These are phyloP conservation scores for Ophiostoma novo-ulmi DNA, from an alignment of 2,329 filamentous ascomycete species.

Conservation along the genomic window DNA sequence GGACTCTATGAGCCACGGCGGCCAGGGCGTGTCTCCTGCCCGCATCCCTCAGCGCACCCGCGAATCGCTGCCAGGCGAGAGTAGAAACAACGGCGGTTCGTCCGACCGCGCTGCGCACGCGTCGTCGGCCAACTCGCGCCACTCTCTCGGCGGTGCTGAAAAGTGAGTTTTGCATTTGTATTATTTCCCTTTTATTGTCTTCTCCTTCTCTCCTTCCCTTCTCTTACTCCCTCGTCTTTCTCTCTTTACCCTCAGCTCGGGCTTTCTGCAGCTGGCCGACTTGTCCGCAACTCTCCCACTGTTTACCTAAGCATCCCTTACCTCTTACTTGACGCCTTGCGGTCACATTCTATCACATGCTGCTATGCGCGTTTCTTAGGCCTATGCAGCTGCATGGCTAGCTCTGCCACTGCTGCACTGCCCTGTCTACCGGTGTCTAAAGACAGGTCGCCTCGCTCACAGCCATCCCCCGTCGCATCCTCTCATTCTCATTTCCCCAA, in stretches of 20 bases:
- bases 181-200: neutral
- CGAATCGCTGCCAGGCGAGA: constrained; percentile 50
- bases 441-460: neutral
- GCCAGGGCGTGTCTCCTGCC: constrained; percentile 55
- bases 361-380: neutral
- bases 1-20: constrained; percentile 53
- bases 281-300: neutral
- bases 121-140: constrained; percentile 44
- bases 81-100: constrained; percentile 41
- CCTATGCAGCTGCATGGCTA: neutral
- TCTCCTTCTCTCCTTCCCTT: neutral
- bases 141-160: constrained; percentile 45
- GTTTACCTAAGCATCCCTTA: no score
- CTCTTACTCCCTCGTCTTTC: neutral
- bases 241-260: neutral
- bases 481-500: constrained; percentile 16
- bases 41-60: constrained; percentile 48
- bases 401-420: neutral
- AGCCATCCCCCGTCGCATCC: constrained; percentile 5
- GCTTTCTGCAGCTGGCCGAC: neutral
- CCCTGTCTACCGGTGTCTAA: neutral
- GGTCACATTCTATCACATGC: neutral
- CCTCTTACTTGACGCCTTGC: neutral
- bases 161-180: constrained; percentile 45
- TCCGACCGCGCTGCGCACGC: constrained; percentile 43